These are phyloP conservation scores for Chlamydomonas sp. DNA, from an alignment of 139 green algal species.

Conservation along the genomic window DNA sequence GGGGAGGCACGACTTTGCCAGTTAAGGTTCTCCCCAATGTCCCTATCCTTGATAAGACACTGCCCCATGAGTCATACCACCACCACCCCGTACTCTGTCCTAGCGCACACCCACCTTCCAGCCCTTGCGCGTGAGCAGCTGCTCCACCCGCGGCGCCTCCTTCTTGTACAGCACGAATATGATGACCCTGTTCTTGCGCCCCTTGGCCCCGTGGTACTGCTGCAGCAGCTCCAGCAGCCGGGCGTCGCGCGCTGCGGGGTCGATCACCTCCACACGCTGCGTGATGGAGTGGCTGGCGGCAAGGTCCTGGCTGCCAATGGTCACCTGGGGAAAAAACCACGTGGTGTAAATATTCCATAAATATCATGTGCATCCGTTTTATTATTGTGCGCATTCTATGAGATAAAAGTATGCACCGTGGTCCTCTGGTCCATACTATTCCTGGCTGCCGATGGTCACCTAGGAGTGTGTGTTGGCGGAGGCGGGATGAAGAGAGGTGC, in stretches of 20 bases:
- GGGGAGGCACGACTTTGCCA: no score
- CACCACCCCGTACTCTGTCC: background rate
- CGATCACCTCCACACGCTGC: slow-evolving; percentile 93
- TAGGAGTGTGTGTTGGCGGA: no score
- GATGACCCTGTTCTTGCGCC: slow-evolving; percentile 86
- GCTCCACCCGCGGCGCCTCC: slow-evolving; percentile 89
- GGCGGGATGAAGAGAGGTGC: no score
- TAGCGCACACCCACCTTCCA: slow-evolving; percentile 63
- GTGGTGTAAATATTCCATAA: no score
- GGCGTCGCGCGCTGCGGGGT: slow-evolving; percentile 71
- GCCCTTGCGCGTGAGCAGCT: slow-evolving; percentile 73
- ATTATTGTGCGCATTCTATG: no score
- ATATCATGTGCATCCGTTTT: no score
- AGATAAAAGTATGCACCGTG: no score
- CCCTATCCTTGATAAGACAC: background rate
- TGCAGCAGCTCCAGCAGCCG: slow-evolving; percentile 81
- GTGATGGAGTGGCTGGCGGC: slow-evolving; percentile 81
- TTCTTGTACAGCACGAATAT: slow-evolving; percentile 98
- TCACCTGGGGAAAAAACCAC: slow-evolving; percentile 75
- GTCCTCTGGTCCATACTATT: no score
- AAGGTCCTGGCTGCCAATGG: slow-evolving; percentile 77
- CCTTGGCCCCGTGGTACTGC: slow-evolving; percentile 78
- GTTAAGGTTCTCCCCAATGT: background rate
- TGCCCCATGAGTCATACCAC: no score
- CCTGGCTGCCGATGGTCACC: no score